Percentiles rank a stretch among this genome's conserved stretches.
Conservation (phyloP, 2,329 filamentous ascomycete species). For the Immersiporthe knoxdaviesiana region DNA sequence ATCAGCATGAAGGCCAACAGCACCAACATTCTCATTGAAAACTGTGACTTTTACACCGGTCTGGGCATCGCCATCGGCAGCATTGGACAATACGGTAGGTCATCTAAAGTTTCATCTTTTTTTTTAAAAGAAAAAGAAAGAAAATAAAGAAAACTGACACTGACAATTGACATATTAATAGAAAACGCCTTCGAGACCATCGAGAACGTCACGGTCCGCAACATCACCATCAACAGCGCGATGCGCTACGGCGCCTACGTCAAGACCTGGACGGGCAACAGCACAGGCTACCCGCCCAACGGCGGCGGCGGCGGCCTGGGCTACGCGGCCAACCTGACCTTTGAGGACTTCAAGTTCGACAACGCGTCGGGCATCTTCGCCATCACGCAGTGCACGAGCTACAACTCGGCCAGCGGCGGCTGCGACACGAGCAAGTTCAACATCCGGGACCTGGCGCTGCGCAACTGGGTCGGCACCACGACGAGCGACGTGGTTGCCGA, state of each 20-base stretch:
- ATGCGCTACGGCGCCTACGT: slow-evolving; percentile 31
- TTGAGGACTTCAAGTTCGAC: slow-evolving; percentile 32
- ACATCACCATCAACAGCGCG: slow-evolving; percentile 42
- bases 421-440: slow-evolving; percentile 34
- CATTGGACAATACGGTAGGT: slow-evolving; percentile 43
- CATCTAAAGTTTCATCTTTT: no score
- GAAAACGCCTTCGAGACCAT: slow-evolving; percentile 25
- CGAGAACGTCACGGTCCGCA: slow-evolving; percentile 37
- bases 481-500: slow-evolving; percentile 26
- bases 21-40: slow-evolving; percentile 43
- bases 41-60: slow-evolving; percentile 43
- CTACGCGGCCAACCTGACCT: slow-evolving; percentile 33
- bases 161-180: neutral
- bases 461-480: slow-evolving; percentile 29
- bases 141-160: neutral
- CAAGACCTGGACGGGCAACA: slow-evolving; percentile 29
- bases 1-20: slow-evolving; percentile 47
- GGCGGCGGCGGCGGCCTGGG: slow-evolving; percentile 29
- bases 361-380: slow-evolving; percentile 29
- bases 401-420: slow-evolving; percentile 28
- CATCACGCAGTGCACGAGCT: slow-evolving; percentile 33
- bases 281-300: slow-evolving; percentile 26
- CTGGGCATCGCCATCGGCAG: slow-evolving; percentile 45
- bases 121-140: no score
- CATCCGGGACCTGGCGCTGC: slow-evolving; percentile 29